Evolutionary conservation across 1,284 basidiomycete species (phyloP).

Genomic region (Ceratobasidium sp.): DNA sequence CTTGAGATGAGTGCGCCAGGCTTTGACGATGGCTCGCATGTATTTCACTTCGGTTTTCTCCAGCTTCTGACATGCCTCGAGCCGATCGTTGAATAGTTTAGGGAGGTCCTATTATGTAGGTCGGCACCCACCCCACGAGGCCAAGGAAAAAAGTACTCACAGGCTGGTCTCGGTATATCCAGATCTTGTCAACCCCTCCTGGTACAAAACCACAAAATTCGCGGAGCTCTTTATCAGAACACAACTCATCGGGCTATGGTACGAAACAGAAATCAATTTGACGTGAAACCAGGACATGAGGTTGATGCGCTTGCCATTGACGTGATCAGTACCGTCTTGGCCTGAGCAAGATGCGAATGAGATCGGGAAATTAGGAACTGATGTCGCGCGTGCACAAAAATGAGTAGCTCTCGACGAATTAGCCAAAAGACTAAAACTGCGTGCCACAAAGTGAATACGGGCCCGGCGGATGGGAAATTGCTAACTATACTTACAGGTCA

Average conservation of each 20-base stretch:
- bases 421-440: slow-evolving; percentile 87
- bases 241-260: slow-evolving; percentile 24
- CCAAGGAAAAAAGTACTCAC: slow-evolving; percentile 49
- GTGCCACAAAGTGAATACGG: slow-evolving; percentile 18
- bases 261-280: slow-evolving; percentile 47
- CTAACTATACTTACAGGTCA: slow-evolving; percentile 72
- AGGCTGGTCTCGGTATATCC: slow-evolving; percentile 79
- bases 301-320: slow-evolving; percentile 52
- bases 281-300: slow-evolving; percentile 52
- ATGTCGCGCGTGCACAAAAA: slow-evolving; percentile 87
- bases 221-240: slow-evolving; percentile 71
- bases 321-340: slow-evolving; percentile 90
- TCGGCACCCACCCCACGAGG: slow-evolving; percentile 61
- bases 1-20: slow-evolving; percentile 62
- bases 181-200: slow-evolving; percentile 88
- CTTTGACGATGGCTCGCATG: slow-evolving; percentile 79
- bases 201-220: slow-evolving; percentile 81
- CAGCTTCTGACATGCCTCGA: slow-evolving; percentile 80
- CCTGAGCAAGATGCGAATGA: slow-evolving; percentile 83
- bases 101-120: slow-evolving; percentile 82
- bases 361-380: slow-evolving; percentile 81
- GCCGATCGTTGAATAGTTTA: slow-evolving; percentile 82
- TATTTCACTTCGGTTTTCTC: slow-evolving; percentile 87
- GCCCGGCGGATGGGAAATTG: neutral
- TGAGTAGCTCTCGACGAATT: slow-evolving; percentile 82